These are phyloP conservation scores for Tephrocybe sp. DNA, from an alignment of 768 basidiomycete species.

Conservation along the genomic window DNA sequence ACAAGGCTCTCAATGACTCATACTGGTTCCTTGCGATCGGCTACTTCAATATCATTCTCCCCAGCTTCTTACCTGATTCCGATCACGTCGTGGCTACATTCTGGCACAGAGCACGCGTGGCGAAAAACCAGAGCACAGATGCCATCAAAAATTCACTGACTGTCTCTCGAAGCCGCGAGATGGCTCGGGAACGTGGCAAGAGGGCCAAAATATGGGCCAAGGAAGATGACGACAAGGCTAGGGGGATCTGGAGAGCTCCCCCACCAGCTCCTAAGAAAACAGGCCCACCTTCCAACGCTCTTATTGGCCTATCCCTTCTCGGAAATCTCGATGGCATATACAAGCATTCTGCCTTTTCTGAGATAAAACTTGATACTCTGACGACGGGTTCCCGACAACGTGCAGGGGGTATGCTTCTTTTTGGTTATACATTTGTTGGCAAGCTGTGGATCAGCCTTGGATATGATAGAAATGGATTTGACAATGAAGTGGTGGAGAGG, in stretches of 20 bases:
- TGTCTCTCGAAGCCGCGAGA: constrained; percentile 58
- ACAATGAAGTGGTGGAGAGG: constrained; percentile 52
- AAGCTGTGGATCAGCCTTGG: constrained; percentile 80
- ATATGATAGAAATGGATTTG: constrained; percentile 78
- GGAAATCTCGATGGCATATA: constrained; percentile 85
- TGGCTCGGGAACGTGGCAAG: constrained; percentile 62
- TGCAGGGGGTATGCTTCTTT: constrained; percentile 75
- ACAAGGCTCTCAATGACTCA: constrained; percentile 50
- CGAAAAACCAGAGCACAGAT: constrained; percentile 66
- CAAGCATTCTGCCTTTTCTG: constrained; percentile 61
- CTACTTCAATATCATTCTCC: constrained; percentile 82
- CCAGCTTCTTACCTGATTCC: constrained; percentile 61
- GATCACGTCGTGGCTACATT: constrained; percentile 46
- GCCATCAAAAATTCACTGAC: constrained; percentile 66
- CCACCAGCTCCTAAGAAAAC: constrained; percentile 14
- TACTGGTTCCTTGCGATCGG: constrained; percentile 84
- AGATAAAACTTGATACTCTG: constrained; percentile 64
- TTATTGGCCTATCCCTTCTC: constrained; percentile 80
- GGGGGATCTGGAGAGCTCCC: constrained; percentile 38
- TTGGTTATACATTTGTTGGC: constrained; percentile 74
- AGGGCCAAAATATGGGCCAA: constrained; percentile 68
- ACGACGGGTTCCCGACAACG: constrained; percentile 87
- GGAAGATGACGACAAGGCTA: constrained; percentile 69
- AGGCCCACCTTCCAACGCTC: constrained; percentile 53
- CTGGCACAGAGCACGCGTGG: constrained; percentile 72